These are phyloP conservation scores for Fusarium solani-melongenae DNA, from an alignment of 2,329 filamentous ascomycete species.

Conservation along the genomic window DNA sequence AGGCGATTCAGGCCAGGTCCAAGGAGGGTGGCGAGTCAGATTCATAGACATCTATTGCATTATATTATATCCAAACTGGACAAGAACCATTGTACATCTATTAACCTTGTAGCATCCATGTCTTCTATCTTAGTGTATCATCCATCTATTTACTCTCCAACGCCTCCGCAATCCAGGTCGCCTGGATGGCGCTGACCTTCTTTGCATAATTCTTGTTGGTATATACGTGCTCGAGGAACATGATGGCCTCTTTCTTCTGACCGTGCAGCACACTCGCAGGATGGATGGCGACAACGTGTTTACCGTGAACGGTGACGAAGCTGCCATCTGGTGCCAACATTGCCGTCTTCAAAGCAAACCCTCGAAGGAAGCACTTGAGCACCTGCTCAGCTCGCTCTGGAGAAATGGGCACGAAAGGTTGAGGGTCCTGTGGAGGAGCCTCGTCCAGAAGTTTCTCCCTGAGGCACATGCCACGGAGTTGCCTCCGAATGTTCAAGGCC, in stretches of 20 bases:
- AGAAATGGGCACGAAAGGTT: conserved; percentile 64
- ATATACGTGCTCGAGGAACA: conserved; percentile 76
- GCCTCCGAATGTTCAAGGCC: conserved; percentile 70
- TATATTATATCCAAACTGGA: conserved; percentile 25
- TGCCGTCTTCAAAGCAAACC: conserved; percentile 71
- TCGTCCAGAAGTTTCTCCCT: conserved; percentile 62
- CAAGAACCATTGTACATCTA: conserved; percentile 25
- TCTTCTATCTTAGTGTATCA: conserved; percentile 3
- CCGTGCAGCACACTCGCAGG: conserved; percentile 72
- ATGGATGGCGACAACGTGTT: conserved; percentile 71
- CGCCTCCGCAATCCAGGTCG: conserved; percentile 67
- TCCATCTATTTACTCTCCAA: conserved; percentile 49
- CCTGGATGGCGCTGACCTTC: conserved; percentile 71
- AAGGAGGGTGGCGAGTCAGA: conserved; percentile 41
- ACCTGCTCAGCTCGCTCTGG: conserved; percentile 66
- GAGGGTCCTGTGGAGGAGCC: conserved; percentile 61
- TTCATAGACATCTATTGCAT: conserved; percentile 29
- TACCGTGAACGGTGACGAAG: conserved; percentile 69
- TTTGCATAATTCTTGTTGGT: conserved; percentile 75
- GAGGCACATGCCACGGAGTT: conserved; percentile 67
- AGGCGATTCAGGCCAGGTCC: conserved; percentile 70
- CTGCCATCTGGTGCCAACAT: conserved; percentile 69
- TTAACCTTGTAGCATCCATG: conserved; percentile 1
- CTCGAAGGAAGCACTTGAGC: conserved; percentile 70
- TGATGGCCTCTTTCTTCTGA: conserved; percentile 72